Evolutionary conservation across 345 rosid genomes (phyloP).

Genomic region (Boechera retrofracta): DNA sequence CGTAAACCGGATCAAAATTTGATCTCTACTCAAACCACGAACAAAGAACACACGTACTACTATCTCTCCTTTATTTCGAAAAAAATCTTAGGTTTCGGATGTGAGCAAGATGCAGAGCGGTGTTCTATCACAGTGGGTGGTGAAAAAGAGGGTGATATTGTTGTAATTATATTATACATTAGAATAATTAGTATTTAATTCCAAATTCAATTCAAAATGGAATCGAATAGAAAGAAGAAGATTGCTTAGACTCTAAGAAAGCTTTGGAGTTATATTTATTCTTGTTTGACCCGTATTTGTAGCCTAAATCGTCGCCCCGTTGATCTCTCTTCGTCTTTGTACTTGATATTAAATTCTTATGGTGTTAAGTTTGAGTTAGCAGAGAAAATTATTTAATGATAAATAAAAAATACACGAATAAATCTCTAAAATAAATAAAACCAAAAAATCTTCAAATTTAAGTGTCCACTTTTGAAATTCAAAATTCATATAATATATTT

Average conservation of each 20-base stretch:
- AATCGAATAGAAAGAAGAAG: conserved; percentile 36
- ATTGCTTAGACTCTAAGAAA: conserved; percentile 68
- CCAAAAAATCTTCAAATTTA: neutral
- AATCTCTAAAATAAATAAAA: neutral
- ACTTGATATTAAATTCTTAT: conserved; percentile 12
- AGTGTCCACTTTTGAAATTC: neutral
- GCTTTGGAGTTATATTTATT: conserved; percentile 47
- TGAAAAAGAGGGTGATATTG: conserved; percentile 8
- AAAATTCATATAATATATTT: neutral
- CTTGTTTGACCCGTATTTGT: conserved; percentile 88
- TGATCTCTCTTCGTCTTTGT: conserved; percentile 56
- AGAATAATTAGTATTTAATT: conserved; percentile 11
- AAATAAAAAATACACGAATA: neutral
- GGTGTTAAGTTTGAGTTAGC: conserved; percentile 16
- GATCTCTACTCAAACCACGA: neutral
- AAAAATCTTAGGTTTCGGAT: neutral
- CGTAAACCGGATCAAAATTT: too few species aligned
- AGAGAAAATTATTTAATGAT: neutral
- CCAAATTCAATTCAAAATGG: conserved; percentile 11
- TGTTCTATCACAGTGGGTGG: conserved; percentile 6
- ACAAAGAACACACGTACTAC: conserved; percentile 18
- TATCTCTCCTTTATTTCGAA: conserved; percentile 7
- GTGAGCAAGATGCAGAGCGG: neutral
- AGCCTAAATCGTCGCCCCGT: conserved; percentile 61
- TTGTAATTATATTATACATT: neutral